Evolutionary conservation across 768 basidiomycete genomes (phyloP).

Genomic region (Panellus pusillus): DNA sequence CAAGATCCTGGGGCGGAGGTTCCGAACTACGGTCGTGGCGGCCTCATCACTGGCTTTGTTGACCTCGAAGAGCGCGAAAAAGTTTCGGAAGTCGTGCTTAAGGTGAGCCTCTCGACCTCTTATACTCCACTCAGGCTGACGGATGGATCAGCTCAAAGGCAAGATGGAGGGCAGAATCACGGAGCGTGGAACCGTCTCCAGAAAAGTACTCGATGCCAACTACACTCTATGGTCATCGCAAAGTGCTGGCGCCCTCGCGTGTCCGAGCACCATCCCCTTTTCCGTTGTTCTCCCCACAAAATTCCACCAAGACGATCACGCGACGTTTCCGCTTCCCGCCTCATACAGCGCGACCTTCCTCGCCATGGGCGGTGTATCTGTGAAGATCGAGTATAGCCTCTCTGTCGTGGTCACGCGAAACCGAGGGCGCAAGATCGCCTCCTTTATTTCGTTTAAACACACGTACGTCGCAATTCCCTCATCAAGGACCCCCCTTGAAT

Average conservation of each 20-base stretch:
- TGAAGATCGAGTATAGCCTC: too few species aligned
- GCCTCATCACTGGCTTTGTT: conserved; percentile 42
- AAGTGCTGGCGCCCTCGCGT: conserved; percentile 13
- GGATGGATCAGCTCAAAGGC: conserved; percentile 37
- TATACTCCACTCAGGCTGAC: neutral
- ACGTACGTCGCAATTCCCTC: too few species aligned
- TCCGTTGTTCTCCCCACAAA: conserved; percentile 43
- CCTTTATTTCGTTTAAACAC: too few species aligned
- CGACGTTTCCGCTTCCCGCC: too few species aligned
- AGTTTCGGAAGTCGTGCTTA: conserved; percentile 41
- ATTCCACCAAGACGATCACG: conserved; percentile 28
- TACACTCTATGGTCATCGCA: conserved; percentile 34
- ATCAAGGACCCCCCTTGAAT: too few species aligned
- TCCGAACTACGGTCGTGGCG: conserved; percentile 47
- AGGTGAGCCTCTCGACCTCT: conserved; percentile 33
- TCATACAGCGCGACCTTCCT: too few species aligned
- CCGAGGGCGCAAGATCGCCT: too few species aligned
- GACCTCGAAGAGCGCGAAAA: conserved; percentile 39
- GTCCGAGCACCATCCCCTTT: conserved; percentile 40
- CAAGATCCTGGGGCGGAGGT: conserved; percentile 40
- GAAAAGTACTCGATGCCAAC: conserved; percentile 30
- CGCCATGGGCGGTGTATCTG: too few species aligned
- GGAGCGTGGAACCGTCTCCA: conserved; percentile 34
- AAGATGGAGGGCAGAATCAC: conserved; percentile 38
- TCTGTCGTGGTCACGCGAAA: too few species aligned